These are phyloP conservation scores for Brassica nigra DNA, from an alignment of 345 rosid species.

Conservation along the genomic window DNA sequence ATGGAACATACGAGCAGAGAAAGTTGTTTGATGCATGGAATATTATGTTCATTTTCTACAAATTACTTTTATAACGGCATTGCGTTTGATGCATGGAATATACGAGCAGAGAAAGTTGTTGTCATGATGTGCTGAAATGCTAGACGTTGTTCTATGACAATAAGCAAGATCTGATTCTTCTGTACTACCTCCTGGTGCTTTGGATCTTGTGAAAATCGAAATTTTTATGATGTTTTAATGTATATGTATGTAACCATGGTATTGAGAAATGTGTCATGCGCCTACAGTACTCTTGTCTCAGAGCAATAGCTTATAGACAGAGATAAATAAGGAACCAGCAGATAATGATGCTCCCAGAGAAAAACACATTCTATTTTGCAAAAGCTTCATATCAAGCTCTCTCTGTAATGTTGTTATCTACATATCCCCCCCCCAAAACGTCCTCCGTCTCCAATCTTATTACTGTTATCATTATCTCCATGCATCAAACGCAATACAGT, in stretches of 20 bases:
- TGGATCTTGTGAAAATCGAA: no score
- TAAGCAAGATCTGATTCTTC: not conserved
- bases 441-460: constrained; percentile 47
- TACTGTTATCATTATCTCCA: constrained; percentile 47
- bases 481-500: no score
- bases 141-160: not conserved
- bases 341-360: no score
- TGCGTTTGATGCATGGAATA: no score
- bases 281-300: not conserved
- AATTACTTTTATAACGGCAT: no score
- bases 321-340: no score
- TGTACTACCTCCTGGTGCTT: not conserved
- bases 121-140: not conserved
- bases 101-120: not conserved
- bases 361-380: no score
- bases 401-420: constrained; percentile 62
- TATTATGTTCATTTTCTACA: no score
- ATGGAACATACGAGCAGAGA: not conserved
- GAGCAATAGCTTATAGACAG: no score
- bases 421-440: constrained; percentile 65
- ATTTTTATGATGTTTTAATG: no score
- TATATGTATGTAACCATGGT: no score
- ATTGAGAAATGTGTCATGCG: not conserved
- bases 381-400: constrained; percentile 10
- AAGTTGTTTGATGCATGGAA: no score